Evolutionary conservation across 805 yeast species (phyloP).

Genomic region (Suhomyces canberraensis): DNA sequence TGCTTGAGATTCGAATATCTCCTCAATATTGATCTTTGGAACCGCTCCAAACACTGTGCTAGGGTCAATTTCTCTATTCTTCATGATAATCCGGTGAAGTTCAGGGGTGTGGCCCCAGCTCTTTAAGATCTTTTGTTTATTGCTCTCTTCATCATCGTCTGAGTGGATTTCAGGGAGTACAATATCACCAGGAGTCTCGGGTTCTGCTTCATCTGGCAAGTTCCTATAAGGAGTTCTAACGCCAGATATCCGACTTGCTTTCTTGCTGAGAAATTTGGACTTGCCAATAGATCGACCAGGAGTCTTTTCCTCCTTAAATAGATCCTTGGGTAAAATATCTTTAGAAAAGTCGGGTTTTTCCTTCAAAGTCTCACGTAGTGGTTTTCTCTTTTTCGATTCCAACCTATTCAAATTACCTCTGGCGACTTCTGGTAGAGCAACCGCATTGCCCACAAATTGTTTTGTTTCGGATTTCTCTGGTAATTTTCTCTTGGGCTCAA

Average conservation of each 20-base stretch:
- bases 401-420: slow-evolving; percentile 18
- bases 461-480: slow-evolving; percentile 39
- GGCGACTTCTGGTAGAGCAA: slow-evolving; percentile 39
- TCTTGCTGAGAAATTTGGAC: slow-evolving; percentile 8
- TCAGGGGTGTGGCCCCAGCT: slow-evolving; percentile 42
- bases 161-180: slow-evolving; percentile 39
- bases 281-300: neutral
- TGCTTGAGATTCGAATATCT: slow-evolving; percentile 54
- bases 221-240: neutral
- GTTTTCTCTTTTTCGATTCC: slow-evolving; percentile 3
- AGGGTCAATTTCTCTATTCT: slow-evolving; percentile 52
- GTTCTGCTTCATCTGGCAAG: slow-evolving; percentile 6
- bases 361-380: neutral
- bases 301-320: slow-evolving; percentile 3
- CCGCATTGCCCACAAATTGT: slow-evolving; percentile 21
- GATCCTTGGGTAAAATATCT: neutral
- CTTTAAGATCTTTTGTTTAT: slow-evolving; percentile 20
- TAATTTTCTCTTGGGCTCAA: slow-evolving; percentile 32
- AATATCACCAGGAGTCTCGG: slow-evolving; percentile 8
- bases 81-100: slow-evolving; percentile 23
- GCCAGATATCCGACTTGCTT: slow-evolving; percentile 11
- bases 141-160: slow-evolving; percentile 30
- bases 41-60: slow-evolving; percentile 71
- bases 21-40: slow-evolving; percentile 65
- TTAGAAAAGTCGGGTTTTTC: neutral